A percentile compares a stretch with the other conserved stretches of the same genome.
These are phyloP conservation scores for Ogataea ramenticola DNA, from an alignment of 805 yeast species.

Conservation along the genomic window DNA sequence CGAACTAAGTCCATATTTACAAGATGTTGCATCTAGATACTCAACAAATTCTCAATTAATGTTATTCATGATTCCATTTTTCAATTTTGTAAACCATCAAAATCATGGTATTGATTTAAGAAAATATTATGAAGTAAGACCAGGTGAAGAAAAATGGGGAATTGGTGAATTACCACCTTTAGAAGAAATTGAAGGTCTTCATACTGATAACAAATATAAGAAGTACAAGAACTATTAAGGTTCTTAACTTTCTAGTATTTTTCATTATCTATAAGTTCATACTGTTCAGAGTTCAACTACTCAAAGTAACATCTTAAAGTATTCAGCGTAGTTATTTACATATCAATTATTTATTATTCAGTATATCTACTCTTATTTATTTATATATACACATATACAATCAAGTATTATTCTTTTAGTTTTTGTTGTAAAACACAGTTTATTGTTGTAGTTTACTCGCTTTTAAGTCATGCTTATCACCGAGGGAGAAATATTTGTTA, in stretches of 20 bases:
- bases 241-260: background rate
- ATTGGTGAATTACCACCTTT: conserved; percentile 39
- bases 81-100: conserved; percentile 74
- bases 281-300: too few species aligned
- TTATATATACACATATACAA: too few species aligned
- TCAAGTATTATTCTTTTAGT: too few species aligned
- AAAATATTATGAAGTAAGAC: conserved; percentile 49
- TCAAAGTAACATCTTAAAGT: too few species aligned
- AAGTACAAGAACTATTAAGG: conserved; percentile 10
- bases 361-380: too few species aligned
- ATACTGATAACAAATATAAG: conserved; percentile 9
- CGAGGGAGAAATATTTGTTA: too few species aligned
- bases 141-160: conserved; percentile 54
- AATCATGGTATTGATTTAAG: conserved; percentile 71
- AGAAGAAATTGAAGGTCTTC: conserved; percentile 36
- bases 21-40: conserved; percentile 70
- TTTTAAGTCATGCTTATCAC: too few species aligned
- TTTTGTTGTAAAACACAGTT: too few species aligned
- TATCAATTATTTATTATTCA: too few species aligned
- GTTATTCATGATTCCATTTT: conserved; percentile 67
- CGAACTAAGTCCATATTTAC: conserved; percentile 58
- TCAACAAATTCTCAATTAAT: conserved; percentile 62
- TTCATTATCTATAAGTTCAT: too few species aligned
- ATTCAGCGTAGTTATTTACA: too few species aligned
- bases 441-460: too few species aligned